Percentiles rank a stretch among this genome's conserved stretches.
phyloP scores from a whole-genome alignment of 345 rosid species.

The Draba incana region DNA sequence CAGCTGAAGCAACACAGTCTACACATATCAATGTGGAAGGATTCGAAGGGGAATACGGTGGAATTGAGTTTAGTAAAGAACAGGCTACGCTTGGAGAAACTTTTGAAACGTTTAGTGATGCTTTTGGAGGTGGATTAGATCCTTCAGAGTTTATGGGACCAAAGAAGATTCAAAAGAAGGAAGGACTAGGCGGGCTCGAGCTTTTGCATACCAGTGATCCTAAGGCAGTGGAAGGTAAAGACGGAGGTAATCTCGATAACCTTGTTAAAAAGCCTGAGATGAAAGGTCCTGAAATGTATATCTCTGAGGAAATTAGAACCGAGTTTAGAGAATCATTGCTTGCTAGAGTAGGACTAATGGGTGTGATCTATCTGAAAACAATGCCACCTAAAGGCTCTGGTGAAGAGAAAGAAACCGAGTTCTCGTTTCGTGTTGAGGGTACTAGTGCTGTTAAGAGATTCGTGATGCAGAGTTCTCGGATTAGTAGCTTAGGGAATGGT shows the following conservation, averaged over 20 bases:
- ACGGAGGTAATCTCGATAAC: conserved; percentile 70
- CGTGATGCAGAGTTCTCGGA: conserved; percentile 66
- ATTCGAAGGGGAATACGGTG: conserved; percentile 96
- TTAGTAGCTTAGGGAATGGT: conserved; percentile 87
- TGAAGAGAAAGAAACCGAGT: conserved; percentile 86
- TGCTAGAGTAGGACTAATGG: conserved; percentile 91
- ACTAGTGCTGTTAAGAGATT: conserved; percentile 76
- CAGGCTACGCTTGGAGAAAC: conserved; percentile 92
- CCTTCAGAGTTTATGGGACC: conserved; percentile 90
- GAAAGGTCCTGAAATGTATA: conserved; percentile 95
- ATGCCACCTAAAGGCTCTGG: conserved; percentile 73
- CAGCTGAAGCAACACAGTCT: conserved; percentile 96
- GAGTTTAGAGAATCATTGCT: conserved; percentile 97
- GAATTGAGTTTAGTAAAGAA: conserved; percentile 87
- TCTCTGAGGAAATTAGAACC: conserved; percentile 82
- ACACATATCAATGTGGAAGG: conserved; percentile 92
- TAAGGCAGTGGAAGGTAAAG: conserved; percentile 46
- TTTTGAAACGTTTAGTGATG: conserved; percentile 84
- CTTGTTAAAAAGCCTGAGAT: conserved; percentile 79
- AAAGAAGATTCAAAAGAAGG: conserved; percentile 67
- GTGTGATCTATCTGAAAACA: conserved; percentile 84
- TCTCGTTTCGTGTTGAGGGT: conserved; percentile 84
- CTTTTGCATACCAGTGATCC: conserved; percentile 77
- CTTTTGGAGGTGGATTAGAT: conserved; percentile 99
- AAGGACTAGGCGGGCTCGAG: conserved; percentile 97